Percentiles rank a stretch among this genome's conserved stretches.
phyloP scores from a whole-genome alignment of 78 protist species.

The Chrysochromulina tobinii region DNA sequence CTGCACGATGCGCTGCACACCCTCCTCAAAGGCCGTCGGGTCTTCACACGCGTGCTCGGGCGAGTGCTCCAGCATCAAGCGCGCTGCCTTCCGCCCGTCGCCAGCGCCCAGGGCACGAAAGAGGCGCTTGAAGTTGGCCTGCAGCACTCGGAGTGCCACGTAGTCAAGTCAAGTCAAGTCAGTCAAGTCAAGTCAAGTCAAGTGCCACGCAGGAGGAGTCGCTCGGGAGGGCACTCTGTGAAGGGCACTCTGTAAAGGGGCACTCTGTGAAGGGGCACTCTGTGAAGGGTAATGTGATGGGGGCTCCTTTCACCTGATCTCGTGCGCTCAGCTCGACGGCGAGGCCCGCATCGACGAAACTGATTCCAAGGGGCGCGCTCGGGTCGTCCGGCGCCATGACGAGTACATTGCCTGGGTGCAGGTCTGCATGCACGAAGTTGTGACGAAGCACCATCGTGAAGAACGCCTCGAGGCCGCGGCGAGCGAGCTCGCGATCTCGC shows the following conservation, averaged over 20 bases:
- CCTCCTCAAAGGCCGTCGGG: background rate
- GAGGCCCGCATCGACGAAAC: constrained; percentile 53
- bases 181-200: too few relatives aligned
- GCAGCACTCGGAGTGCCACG: too few relatives aligned
- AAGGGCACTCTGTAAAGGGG: too few relatives aligned
- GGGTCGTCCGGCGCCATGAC: background rate
- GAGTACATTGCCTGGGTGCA: constrained; percentile 61
- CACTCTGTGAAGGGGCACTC: too few relatives aligned
- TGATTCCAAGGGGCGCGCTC: background rate
- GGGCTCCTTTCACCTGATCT: background rate
- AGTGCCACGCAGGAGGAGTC: too few relatives aligned
- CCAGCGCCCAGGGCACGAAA: constrained; percentile 48
- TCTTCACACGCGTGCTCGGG: background rate
- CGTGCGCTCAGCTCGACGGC: background rate
- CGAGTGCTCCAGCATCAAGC: constrained; percentile 13
- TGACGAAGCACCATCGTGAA: constrained; percentile 50
- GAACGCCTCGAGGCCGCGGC: constrained; percentile 10
- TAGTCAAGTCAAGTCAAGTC: too few relatives aligned
- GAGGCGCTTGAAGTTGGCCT: constrained; percentile 32
- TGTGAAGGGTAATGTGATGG: too few relatives aligned
- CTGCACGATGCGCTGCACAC: background rate
- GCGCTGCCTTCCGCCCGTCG: constrained; percentile 45
- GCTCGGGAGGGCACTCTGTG: too few relatives aligned
- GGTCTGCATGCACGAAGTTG: constrained; percentile 62
- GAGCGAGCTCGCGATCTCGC: too few relatives aligned